These are phyloP conservation scores for Xylogone sp. DNA, from an alignment of 2,329 filamentous ascomycete species.

Conservation along the genomic window DNA sequence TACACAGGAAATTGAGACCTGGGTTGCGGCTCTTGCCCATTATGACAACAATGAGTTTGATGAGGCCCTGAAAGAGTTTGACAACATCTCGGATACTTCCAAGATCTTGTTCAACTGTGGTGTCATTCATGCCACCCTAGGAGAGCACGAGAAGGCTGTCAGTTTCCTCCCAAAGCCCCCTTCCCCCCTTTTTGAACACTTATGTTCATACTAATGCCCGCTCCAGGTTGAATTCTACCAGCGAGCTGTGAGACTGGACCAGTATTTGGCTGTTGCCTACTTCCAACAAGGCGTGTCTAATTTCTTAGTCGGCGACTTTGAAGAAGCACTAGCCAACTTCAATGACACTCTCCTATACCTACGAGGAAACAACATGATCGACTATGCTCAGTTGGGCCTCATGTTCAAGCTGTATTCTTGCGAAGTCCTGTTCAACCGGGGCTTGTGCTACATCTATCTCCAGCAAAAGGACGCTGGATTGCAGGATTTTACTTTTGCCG, in stretches of 20 bases:
- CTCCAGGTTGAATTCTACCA: slow-evolving; percentile 92
- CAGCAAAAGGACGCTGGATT: slow-evolving; percentile 88
- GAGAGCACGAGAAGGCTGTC: slow-evolving; percentile 94
- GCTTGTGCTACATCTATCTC: slow-evolving; percentile 94
- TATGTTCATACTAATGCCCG: slow-evolving; percentile 14
- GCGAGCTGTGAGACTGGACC: slow-evolving; percentile 82
- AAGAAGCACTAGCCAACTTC: slow-evolving; percentile 96
- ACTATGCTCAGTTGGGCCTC: slow-evolving; percentile 93
- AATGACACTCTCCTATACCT: slow-evolving; percentile 96
- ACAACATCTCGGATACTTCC: slow-evolving; percentile 86
- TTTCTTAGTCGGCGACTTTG: slow-evolving; percentile 93
- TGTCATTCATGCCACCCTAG: slow-evolving; percentile 93
- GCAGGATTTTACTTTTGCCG: slow-evolving; percentile 85
- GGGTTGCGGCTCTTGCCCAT: slow-evolving; percentile 84
- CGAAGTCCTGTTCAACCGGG: slow-evolving; percentile 95
- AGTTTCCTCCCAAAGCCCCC: slow-evolving; percentile 33
- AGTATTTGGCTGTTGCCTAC: slow-evolving; percentile 95
- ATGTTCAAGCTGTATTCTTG: slow-evolving; percentile 97
- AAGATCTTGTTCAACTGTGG: slow-evolving; percentile 99
- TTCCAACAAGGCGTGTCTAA: slow-evolving; percentile 99
- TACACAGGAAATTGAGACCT: slow-evolving; percentile 88
- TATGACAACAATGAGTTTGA: slow-evolving; percentile 99
- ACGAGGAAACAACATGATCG: slow-evolving; percentile 93
- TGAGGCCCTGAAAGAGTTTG: slow-evolving; percentile 78
- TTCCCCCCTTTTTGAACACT: not conserved